Percentiles rank a stretch among this genome's conserved stretches.
Conservation (phyloP, 345 rosid species). For the Limnanthes douglasii region DNA sequence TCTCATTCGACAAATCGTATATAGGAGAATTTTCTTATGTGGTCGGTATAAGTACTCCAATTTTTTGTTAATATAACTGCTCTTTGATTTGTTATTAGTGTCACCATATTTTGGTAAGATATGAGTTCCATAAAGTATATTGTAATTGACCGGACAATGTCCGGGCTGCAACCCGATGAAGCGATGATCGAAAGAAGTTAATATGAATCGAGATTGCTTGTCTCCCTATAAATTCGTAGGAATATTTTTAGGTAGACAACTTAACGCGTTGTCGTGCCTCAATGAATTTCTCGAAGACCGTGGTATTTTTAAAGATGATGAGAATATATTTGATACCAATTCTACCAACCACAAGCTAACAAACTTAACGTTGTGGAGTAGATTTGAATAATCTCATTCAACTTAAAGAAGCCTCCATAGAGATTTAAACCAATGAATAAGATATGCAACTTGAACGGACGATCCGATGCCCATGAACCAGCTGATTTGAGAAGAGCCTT, state of each 20-base stretch:
- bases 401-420: slow-evolving; percentile 88
- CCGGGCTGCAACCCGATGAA: slow-evolving; percentile 33
- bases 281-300: too few relatives aligned
- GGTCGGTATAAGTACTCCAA: too few relatives aligned
- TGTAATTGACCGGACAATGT: slow-evolving; percentile 19
- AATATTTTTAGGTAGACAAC: slow-evolving; percentile 36
- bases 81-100: too few relatives aligned
- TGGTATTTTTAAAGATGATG: too few relatives aligned
- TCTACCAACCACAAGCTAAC: slow-evolving; percentile 73
- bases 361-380: slow-evolving; percentile 59
- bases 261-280: slow-evolving; percentile 35
- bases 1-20: too few relatives aligned
- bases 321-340: slow-evolving; percentile 48
- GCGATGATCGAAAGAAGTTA: slow-evolving; percentile 42
- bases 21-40: too few relatives aligned
- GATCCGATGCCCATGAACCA: slow-evolving; percentile 79
- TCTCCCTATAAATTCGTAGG: slow-evolving; percentile 95
- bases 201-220: slow-evolving; percentile 64
- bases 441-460: slow-evolving; percentile 52
- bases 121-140: too few relatives aligned
- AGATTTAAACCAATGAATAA: slow-evolving; percentile 51
- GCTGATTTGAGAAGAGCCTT: slow-evolving; percentile 65
- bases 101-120: too few relatives aligned
- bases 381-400: slow-evolving; percentile 65
- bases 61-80: too few relatives aligned